Percentiles rank a stretch among this genome's conserved stretches.
Evolutionary conservation across 1,284 basidiomycete species (phyloP).

Genomic region (Laetiporus sulphureus): DNA sequence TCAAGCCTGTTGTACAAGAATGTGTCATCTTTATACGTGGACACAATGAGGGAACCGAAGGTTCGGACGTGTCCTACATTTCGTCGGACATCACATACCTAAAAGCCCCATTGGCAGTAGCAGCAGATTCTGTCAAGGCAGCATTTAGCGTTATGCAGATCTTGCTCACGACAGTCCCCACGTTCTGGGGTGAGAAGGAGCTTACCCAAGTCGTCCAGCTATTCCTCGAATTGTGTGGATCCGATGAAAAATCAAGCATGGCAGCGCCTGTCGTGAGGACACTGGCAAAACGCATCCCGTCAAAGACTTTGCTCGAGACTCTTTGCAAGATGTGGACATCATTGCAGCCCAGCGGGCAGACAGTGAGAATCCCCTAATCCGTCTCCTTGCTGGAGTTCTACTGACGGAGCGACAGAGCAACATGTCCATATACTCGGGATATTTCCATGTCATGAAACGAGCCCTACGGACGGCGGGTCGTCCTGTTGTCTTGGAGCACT

Average conservation of each 20-base stretch:
- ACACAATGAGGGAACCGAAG: conserved; percentile 24
- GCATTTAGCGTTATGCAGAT: conserved; percentile 48
- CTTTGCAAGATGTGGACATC: conserved; percentile 52
- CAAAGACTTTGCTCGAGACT: conserved; percentile 61
- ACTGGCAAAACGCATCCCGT: conserved; percentile 62
- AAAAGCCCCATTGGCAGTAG: too few species aligned
- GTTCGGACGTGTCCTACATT: too few species aligned
- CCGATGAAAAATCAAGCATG: conserved; percentile 19
- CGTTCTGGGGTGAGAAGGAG: conserved; percentile 66
- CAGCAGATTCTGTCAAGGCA: conserved; percentile 34
- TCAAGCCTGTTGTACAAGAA: conserved; percentile 64
- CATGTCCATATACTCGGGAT: conserved; percentile 37
- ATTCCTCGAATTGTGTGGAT: conserved; percentile 41
- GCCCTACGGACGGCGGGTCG: conserved; percentile 62
- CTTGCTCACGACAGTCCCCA: conserved; percentile 55
- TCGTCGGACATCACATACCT: too few species aligned
- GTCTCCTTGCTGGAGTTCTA: background rate
- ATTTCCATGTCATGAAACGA: conserved; percentile 65
- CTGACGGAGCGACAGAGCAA: conserved; percentile 17
- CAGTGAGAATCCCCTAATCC: too few species aligned
- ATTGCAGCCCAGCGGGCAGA: conserved; percentile 21
- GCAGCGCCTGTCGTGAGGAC: conserved; percentile 42
- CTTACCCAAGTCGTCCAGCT: conserved; percentile 49
- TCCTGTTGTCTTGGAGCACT: conserved; percentile 57
- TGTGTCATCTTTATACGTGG: conserved; percentile 44